phyloP scores from a whole-genome alignment of 352 stramenopile species.

The Phytophthora cactorum region DNA sequence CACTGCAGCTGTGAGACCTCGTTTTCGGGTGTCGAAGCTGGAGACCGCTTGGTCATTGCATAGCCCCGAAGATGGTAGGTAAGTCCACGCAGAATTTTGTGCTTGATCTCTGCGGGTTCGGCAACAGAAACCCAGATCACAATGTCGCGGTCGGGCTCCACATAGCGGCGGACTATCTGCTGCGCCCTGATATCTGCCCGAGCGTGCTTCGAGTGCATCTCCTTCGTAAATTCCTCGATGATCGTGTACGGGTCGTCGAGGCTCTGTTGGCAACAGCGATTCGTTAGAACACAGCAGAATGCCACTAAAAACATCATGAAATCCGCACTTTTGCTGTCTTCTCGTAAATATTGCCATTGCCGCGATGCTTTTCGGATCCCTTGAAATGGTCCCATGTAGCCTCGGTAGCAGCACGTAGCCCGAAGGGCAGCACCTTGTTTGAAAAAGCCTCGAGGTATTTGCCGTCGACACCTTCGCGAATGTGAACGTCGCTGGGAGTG shows the following conservation, averaged over 20 bases:
- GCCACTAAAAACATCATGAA: neutral
- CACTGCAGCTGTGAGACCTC: conserved; percentile 35
- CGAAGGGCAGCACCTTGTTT: conserved; percentile 54
- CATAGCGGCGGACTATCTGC: conserved; percentile 60
- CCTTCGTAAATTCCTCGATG: conserved; percentile 58
- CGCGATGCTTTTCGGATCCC: conserved; percentile 38
- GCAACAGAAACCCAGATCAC: conserved; percentile 50
- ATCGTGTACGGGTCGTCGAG: conserved; percentile 50
- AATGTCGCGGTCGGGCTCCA: conserved; percentile 53
- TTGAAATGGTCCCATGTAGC: conserved; percentile 56
- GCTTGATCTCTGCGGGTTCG: conserved; percentile 58
- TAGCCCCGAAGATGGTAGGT: conserved; percentile 62
- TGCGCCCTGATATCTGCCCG: conserved; percentile 56
- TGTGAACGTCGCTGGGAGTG: conserved; percentile 36
- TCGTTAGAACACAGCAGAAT: neutral
- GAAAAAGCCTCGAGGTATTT: conserved; percentile 50
- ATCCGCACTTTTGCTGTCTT: conserved; percentile 37
- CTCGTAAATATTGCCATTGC: conserved; percentile 44
- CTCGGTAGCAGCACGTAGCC: conserved; percentile 34
- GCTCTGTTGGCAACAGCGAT: conserved; percentile 8
- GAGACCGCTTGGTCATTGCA: conserved; percentile 41
- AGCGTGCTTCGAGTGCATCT: conserved; percentile 52
- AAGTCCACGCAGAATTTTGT: conserved; percentile 43
- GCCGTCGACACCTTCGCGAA: conserved; percentile 43
- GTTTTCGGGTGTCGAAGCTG: conserved; percentile 22